Evolutionary conservation across 139 green algal species (phyloP).

Genomic region (Volvox reticuliferus): DNA sequence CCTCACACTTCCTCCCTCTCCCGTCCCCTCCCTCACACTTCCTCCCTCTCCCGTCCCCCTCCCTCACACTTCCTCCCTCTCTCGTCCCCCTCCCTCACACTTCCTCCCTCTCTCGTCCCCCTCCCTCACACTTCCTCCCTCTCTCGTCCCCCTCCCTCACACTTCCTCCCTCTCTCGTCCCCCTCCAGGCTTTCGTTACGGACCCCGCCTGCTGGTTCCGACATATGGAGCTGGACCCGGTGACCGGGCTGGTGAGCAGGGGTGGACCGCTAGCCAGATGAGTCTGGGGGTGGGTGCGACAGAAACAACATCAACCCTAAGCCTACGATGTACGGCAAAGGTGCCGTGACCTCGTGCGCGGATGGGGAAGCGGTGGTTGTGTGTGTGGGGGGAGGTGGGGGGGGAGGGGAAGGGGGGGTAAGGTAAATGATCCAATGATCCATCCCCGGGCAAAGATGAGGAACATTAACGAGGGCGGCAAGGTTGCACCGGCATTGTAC

Average conservation of each 20-base stretch:
- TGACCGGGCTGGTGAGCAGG: conserved; percentile 56
- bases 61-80: background rate
- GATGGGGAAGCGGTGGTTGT: too few relatives aligned
- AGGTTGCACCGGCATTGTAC: too few relatives aligned
- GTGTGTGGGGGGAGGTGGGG: background rate
- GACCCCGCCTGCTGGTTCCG: conserved; percentile 39
- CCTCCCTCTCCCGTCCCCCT: background rate
- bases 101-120: background rate
- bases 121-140: background rate
- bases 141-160: background rate
- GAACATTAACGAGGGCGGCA: too few relatives aligned
- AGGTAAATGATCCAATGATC: too few relatives aligned
- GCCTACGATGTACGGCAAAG: too few relatives aligned
- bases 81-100: background rate
- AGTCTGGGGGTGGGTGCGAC: background rate
- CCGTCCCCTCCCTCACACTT: background rate
- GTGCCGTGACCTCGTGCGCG: too few relatives aligned
- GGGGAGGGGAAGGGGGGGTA: too few relatives aligned
- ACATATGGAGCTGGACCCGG: conserved; percentile 55
- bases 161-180: background rate
- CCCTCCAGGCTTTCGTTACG: conserved; percentile 25
- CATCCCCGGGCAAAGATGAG: too few relatives aligned
- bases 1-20: background rate
- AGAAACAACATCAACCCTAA: too few relatives aligned
- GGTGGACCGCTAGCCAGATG: background rate